Percentiles rank a stretch among this genome's conserved stretches.
Evolutionary conservation across 2,329 filamentous ascomycete species (phyloP).

Genomic region (Shiraia bambusicola): DNA sequence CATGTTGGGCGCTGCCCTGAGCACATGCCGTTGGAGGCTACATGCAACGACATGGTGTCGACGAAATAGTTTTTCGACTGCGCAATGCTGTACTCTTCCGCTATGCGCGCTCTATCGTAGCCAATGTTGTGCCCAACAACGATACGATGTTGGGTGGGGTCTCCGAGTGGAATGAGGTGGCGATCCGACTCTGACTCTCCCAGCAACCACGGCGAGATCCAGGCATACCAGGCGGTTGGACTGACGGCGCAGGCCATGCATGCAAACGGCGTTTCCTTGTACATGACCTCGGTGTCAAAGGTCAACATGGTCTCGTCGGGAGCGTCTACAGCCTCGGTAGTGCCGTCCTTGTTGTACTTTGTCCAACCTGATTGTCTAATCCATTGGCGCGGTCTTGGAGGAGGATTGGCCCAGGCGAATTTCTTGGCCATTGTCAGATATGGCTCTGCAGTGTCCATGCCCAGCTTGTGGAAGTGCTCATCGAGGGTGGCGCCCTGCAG

Average conservation of each 20-base stretch:
- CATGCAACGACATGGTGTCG: slow-evolving; percentile 97
- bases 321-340: slow-evolving; percentile 68
- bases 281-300: slow-evolving; percentile 97
- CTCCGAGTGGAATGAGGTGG: slow-evolving; percentile 85
- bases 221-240: slow-evolving; percentile 91
- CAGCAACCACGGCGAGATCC: slow-evolving; percentile 93
- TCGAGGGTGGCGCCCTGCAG: slow-evolving; percentile 81
- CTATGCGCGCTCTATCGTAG: slow-evolving; percentile 84
- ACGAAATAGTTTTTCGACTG: slow-evolving; percentile 86
- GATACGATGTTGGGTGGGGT: slow-evolving; percentile 70
- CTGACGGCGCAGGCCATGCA: slow-evolving; percentile 96
- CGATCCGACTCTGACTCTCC: slow-evolving; percentile 74
- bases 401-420: slow-evolving; percentile 64
- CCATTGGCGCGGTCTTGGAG: slow-evolving; percentile 71
- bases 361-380: slow-evolving; percentile 84
- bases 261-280: slow-evolving; percentile 86
- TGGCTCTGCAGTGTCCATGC: slow-evolving; percentile 82
- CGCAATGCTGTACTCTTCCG: slow-evolving; percentile 83
- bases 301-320: slow-evolving; percentile 81
- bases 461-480: slow-evolving; percentile 90
- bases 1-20: slow-evolving; percentile 93
- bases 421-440: slow-evolving; percentile 74
- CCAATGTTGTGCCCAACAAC: slow-evolving; percentile 95
- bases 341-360: slow-evolving; percentile 78
- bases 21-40: slow-evolving; percentile 98